These are phyloP conservation scores for Fusarium sp. DNA, from an alignment of 2,329 filamentous ascomycete species.

Conservation along the genomic window DNA sequence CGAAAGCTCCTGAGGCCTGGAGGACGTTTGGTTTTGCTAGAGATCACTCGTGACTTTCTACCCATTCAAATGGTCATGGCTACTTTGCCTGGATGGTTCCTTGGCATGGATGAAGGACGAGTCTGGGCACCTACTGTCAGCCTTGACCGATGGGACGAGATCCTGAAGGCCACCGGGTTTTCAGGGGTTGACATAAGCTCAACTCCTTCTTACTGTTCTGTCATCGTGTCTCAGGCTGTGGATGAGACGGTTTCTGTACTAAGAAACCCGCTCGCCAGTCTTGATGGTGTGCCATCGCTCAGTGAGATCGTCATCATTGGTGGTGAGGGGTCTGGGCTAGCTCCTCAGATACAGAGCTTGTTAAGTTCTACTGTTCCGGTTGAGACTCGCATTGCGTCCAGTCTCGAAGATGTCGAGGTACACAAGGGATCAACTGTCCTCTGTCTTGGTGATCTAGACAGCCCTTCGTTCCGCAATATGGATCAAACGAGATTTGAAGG, in stretches of 20 bases:
- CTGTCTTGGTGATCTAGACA: conserved; percentile 1
- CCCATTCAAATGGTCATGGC: neutral
- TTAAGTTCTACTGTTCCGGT: neutral
- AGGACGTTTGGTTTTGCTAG: neutral
- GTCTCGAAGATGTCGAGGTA: neutral
- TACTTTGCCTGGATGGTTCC: conserved; percentile 11
- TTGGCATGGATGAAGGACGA: conserved; percentile 6
- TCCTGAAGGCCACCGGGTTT: neutral
- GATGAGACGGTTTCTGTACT: neutral
- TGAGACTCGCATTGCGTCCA: neutral
- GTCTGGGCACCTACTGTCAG: neutral
- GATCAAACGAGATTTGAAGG: neutral
- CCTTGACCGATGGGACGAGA: neutral
- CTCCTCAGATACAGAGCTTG: neutral
- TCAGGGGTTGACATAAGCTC: neutral
- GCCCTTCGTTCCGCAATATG: neutral
- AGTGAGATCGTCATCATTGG: neutral
- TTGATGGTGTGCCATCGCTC: neutral
- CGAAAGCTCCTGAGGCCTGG: conserved; percentile 7
- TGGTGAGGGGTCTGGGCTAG: too few species aligned
- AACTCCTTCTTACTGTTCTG: neutral
- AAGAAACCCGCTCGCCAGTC: neutral
- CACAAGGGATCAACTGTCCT: neutral
- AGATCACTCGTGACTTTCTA: neutral
- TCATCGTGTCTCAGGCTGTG: neutral